phyloP scores from a whole-genome alignment of 441 rosid species.

The Syzygium malaccense region DNA sequence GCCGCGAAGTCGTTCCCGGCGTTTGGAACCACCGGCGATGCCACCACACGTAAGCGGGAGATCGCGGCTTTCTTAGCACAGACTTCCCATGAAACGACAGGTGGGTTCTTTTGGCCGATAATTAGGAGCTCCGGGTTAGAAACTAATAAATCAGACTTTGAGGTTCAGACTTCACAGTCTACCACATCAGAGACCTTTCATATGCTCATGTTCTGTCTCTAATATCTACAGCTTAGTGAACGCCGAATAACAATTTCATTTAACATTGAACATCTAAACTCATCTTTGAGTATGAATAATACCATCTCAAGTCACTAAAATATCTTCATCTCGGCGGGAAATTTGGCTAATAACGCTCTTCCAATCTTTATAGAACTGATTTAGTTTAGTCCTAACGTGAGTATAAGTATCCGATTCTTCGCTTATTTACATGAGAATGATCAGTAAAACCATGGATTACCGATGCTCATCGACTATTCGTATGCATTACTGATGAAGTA shows the following conservation, averaged over 20 bases:
- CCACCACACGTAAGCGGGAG: background rate
- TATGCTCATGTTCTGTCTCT: background rate
- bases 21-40: background rate
- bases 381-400: background rate
- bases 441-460: background rate
- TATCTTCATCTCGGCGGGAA: background rate
- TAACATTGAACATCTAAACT: background rate
- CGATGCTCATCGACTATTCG: background rate
- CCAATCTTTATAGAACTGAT: background rate
- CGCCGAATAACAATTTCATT: background rate
- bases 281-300: background rate
- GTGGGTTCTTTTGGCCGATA: background rate
- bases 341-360: background rate
- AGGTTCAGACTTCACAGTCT: background rate
- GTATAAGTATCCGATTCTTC: background rate
- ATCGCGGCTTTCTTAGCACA: background rate
- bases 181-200: background rate
- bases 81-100: background rate
- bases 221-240: background rate
- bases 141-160: background rate
- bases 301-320: background rate
- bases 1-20: background rate
- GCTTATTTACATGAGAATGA: background rate
- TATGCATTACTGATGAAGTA: background rate
- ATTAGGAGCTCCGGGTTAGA: background rate